Conservation (phyloP, 2,329 filamentous ascomycete species). For the Trichophyton rubrum region DNA sequence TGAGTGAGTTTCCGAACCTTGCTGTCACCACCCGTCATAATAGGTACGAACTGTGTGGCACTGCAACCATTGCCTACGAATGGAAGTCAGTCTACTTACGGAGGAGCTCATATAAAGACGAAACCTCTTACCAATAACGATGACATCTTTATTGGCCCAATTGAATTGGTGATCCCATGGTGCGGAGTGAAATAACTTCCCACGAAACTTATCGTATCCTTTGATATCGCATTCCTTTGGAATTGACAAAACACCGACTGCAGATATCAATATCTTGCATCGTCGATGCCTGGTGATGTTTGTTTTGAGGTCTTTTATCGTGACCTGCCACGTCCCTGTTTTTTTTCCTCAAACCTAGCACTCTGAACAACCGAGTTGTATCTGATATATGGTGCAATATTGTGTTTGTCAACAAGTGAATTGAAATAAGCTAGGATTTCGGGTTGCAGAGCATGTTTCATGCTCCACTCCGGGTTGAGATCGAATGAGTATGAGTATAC, state of each 20-base stretch:
- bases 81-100: not conserved
- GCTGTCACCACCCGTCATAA: conserved; percentile 27
- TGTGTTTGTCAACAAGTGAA: conserved; percentile 15
- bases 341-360: conserved; percentile 12
- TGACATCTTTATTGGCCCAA: conserved; percentile 27
- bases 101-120: not conserved
- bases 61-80: conserved; percentile 35
- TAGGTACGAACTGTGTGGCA: conserved; percentile 38
- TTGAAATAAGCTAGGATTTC: conserved; percentile 26
- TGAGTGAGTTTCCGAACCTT: conserved; percentile 34
- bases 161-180: conserved; percentile 32
- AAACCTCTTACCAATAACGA: conserved; percentile 24
- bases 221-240: conserved; percentile 20
- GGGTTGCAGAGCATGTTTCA: conserved; percentile 23
- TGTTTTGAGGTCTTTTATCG: conserved; percentile 17
- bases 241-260: conserved; percentile 21
- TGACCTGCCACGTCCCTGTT: conserved; percentile 20
- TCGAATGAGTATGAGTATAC: conserved; percentile 35
- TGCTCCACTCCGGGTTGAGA: conserved; percentile 30
- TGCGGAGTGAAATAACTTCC: conserved; percentile 30
- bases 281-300: conserved; percentile 14
- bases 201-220: conserved; percentile 23
- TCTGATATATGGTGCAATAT: conserved; percentile 15
- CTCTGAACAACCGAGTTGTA: conserved; percentile 16
- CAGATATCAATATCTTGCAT: conserved; percentile 21